These are phyloP conservation scores for Gnetum montanum DNA, from an alignment of 75 land plant species.

Conservation along the genomic window DNA sequence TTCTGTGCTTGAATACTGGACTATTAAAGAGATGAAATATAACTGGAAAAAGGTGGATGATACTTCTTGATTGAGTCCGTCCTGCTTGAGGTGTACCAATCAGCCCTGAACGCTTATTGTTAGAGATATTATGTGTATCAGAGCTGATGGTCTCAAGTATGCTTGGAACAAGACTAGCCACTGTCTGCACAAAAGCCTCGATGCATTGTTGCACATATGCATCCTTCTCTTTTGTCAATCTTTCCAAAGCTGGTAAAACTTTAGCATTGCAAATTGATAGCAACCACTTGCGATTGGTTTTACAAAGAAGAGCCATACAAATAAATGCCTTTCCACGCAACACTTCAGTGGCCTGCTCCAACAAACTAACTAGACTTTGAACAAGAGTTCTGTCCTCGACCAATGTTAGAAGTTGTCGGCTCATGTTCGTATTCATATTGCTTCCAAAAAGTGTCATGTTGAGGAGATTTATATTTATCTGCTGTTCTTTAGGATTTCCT, in stretches of 20 bases:
- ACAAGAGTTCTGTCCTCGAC: conserved; percentile 79
- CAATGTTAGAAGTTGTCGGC: conserved; percentile 45
- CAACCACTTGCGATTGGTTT: conserved; percentile 74
- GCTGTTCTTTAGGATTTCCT: conserved; percentile 76
- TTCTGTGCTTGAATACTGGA: conserved; percentile 51
- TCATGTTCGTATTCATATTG: conserved; percentile 49
- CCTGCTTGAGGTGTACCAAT: conserved; percentile 20
- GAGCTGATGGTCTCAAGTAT: conserved; percentile 70
- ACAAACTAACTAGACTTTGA: conserved; percentile 55
- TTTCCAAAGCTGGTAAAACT: conserved; percentile 70
- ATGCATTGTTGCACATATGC: conserved; percentile 67
- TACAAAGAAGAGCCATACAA: conserved; percentile 85
- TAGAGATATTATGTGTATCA: conserved; percentile 73
- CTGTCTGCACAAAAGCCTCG: conserved; percentile 56
- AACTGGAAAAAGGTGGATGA: conserved; percentile 70
- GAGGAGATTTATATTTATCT: conserved; percentile 77
- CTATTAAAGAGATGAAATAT: conserved; percentile 82
- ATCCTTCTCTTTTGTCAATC: conserved; percentile 83
- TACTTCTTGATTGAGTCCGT: conserved; percentile 43
- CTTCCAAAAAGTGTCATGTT: conserved; percentile 72
- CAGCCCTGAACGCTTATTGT: conserved; percentile 54
- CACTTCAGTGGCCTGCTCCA: conserved; percentile 90
- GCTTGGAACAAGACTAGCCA: conserved; percentile 53
- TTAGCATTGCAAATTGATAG: conserved; percentile 80
- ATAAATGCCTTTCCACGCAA: conserved; percentile 83